Evolutionary conservation across 208 protist species (phyloP).

Genomic region (Blechomonas ayalai): DNA sequence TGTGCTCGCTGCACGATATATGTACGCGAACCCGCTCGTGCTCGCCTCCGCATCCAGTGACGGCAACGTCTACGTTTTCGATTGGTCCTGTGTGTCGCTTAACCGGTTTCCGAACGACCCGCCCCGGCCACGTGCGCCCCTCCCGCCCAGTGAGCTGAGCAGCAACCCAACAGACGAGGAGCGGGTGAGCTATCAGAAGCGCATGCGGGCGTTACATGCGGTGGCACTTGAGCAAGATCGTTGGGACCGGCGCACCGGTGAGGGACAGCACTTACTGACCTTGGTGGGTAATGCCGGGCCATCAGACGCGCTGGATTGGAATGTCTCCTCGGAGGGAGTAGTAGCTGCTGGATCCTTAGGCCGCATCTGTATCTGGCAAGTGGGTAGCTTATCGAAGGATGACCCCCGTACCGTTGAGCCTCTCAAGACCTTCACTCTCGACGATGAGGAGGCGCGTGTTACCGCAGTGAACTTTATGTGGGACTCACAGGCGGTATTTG

Average conservation of each 20-base stretch:
- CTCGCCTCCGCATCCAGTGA: conserved; percentile 72
- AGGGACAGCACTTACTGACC: conserved; percentile 80
- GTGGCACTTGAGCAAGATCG: conserved; percentile 71
- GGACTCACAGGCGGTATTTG: conserved; percentile 33
- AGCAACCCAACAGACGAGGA: conserved; percentile 68
- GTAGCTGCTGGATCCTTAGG: conserved; percentile 56
- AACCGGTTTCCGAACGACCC: conserved; percentile 87
- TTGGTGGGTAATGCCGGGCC: conserved; percentile 38
- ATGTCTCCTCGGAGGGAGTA: conserved; percentile 43
- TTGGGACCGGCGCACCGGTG: conserved; percentile 70
- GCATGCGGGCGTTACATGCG: conserved; percentile 66
- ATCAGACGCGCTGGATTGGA: conserved; percentile 76
- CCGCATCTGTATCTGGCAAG: conserved; percentile 55
- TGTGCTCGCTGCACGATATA: conserved; percentile 75
- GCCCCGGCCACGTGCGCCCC: conserved; percentile 69
- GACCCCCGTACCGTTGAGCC: conserved; percentile 43
- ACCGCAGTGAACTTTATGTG: conserved; percentile 63
- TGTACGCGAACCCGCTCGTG: conserved; percentile 81
- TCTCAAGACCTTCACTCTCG: conserved; percentile 22
- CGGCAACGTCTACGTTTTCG: conserved; percentile 81
- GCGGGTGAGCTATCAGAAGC: conserved; percentile 60
- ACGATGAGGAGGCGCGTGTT: conserved; percentile 43
- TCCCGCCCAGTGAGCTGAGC: conserved; percentile 82
- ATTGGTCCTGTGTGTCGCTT: conserved; percentile 82
- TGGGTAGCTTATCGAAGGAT: conserved; percentile 71